Conservation (phyloP, 768 basidiomycete genomes). For the Tylopilus intermedius region DNA sequence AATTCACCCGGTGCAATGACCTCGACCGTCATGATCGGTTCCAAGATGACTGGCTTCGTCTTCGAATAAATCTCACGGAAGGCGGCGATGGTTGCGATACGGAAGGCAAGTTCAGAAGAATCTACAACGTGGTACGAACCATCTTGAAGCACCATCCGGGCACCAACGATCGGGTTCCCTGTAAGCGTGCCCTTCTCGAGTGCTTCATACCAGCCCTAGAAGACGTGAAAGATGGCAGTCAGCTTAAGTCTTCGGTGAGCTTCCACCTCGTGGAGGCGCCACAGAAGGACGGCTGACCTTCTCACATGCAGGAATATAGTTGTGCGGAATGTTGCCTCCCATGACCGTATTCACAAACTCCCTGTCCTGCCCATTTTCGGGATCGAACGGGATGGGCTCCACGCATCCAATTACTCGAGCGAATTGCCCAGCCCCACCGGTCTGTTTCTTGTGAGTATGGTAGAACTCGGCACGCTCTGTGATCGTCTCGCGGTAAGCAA, state of each 20-base stretch:
- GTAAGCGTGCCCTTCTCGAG: conserved; percentile 85
- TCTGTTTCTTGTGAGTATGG: conserved; percentile 97
- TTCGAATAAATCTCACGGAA: conserved; percentile 85
- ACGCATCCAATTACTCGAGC: conserved; percentile 88
- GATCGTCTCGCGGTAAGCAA: conserved; percentile 95
- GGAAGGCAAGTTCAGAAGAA: conserved; percentile 95
- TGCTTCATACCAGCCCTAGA: conserved; percentile 90
- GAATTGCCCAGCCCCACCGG: conserved; percentile 95
- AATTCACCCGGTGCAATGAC: conserved; percentile 95
- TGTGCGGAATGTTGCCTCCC: conserved; percentile 86
- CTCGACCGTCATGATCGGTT: conserved; percentile 99
- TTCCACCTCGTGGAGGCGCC: background rate
- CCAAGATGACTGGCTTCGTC: conserved; percentile 77
- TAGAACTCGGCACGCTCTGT: conserved; percentile 75
- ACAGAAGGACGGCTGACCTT: conserved; percentile 49
- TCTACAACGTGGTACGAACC: conserved; percentile 92
- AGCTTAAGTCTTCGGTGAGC: background rate
- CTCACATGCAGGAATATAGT: conserved; percentile 92
- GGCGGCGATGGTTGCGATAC: conserved; percentile 83
- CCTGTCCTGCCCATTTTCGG: conserved; percentile 75
- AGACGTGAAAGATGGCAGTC: background rate
- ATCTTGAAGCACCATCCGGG: conserved; percentile 83
- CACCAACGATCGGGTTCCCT: conserved; percentile 83
- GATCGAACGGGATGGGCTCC: conserved; percentile 77
- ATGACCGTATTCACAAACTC: conserved; percentile 86